These are phyloP conservation scores for Silene noctiflora DNA, from an alignment of 179 eudicot species.

Conservation along the genomic window DNA sequence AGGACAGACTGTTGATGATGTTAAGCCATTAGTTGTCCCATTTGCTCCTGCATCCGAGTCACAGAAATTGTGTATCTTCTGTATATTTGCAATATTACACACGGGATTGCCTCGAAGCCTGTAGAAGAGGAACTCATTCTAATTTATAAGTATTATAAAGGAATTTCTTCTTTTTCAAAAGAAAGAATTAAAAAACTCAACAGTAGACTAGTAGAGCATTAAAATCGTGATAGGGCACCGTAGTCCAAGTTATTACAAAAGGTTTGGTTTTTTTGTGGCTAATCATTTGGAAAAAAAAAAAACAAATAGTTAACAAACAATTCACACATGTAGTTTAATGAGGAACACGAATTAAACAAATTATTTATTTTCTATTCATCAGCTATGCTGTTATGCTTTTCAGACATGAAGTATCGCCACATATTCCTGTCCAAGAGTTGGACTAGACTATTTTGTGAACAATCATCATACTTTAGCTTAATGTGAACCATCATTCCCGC, in stretches of 20 bases:
- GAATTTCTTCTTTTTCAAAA: background rate
- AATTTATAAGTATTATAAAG: background rate
- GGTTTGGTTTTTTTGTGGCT: background rate
- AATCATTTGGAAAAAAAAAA: background rate
- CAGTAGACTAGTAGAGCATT: background rate
- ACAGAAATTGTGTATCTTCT: slow-evolving; percentile 43
- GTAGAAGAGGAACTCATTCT: slow-evolving; percentile 23
- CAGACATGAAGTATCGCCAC: no score
- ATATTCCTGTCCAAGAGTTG: no score
- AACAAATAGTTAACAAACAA: background rate
- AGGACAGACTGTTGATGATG: slow-evolving; percentile 43
- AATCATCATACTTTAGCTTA: no score
- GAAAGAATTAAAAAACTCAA: background rate
- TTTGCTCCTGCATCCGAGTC: slow-evolving; percentile 40
- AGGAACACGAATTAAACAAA: background rate
- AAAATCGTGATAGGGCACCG: background rate
- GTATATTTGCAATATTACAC: slow-evolving; percentile 40
- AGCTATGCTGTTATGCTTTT: no score
- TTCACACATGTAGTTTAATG: background rate
- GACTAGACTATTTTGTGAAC: no score
- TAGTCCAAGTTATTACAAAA: background rate
- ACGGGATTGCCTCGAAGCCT: slow-evolving; percentile 75
- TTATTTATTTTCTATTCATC: background rate
- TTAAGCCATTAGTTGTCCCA: slow-evolving; percentile 23
- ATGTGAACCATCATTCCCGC: no score